Evolutionary conservation across 2,329 filamentous ascomycete genomes (phyloP).

Genomic region (Bisporella sp.): DNA sequence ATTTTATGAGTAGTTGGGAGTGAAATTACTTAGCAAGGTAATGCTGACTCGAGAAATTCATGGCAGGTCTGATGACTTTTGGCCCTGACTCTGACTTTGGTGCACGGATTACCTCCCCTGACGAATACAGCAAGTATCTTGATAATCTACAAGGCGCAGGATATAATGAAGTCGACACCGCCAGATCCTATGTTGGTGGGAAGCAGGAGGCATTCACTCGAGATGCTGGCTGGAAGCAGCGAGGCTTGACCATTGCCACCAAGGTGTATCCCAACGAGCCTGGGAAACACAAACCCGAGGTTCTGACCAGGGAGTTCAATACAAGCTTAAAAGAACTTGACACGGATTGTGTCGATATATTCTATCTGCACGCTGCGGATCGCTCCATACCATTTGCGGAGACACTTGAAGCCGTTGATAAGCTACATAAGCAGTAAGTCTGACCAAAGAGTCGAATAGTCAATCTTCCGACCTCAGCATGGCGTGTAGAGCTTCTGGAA

Average conservation of each 20-base stretch:
- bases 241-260: conserved; percentile 71
- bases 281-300: conserved; percentile 55
- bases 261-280: conserved; percentile 62
- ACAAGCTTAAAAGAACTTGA: conserved; percentile 64
- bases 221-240: conserved; percentile 69
- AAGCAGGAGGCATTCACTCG: conserved; percentile 74
- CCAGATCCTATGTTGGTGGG: conserved; percentile 63
- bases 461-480: no score
- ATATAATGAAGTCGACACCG: conserved; percentile 82
- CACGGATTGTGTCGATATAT: conserved; percentile 69
- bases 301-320: conserved; percentile 59
- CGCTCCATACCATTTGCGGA: conserved; percentile 68
- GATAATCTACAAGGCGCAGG: conserved; percentile 72
- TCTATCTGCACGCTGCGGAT: conserved; percentile 68
- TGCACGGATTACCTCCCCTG: conserved; percentile 61
- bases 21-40: no score
- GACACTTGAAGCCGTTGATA: conserved; percentile 70
- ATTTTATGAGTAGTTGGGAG: no score
- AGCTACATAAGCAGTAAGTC: conserved; percentile 60
- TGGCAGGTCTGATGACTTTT: conserved; percentile 71
- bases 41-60: no score
- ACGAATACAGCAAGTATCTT: conserved; percentile 64
- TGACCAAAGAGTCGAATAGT: neutral
- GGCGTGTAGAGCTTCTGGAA: no score
- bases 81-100: conserved; percentile 56